These are phyloP conservation scores for Miamiensis avidus DNA, from an alignment of 169 alveolate species.

Conservation along the genomic window DNA sequence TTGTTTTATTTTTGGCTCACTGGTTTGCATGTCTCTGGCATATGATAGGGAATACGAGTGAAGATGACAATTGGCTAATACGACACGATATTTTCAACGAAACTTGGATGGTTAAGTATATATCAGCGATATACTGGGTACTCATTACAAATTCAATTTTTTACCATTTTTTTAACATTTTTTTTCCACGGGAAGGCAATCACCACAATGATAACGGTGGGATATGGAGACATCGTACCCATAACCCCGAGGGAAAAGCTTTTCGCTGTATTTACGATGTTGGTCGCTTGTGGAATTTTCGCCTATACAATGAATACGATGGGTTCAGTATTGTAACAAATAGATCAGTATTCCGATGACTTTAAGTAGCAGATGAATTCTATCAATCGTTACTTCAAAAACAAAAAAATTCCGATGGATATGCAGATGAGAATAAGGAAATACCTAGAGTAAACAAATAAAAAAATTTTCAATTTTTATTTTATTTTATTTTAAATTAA, in stretches of 20 bases:
- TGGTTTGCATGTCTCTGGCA: conserved; percentile 71
- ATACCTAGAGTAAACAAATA: too few species aligned
- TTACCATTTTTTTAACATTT: neutral
- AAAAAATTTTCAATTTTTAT: too few species aligned
- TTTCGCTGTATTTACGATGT: conserved; percentile 62
- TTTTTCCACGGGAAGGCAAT: conserved; percentile 23
- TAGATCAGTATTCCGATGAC: conserved; percentile 51
- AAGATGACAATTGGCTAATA: conserved; percentile 42
- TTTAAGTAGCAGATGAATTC: conserved; percentile 59
- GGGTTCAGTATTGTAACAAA: conserved; percentile 55
- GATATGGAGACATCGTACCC: conserved; percentile 75
- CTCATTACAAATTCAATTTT: neutral
- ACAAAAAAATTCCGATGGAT: conserved; percentile 65
- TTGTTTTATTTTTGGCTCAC: conserved; percentile 68
- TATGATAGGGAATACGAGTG: conserved; percentile 48
- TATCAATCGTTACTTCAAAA: conserved; percentile 61
- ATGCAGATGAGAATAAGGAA: conserved; percentile 67
- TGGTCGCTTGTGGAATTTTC: conserved; percentile 76
- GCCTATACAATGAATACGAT: conserved; percentile 74
- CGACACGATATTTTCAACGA: conserved; percentile 2
- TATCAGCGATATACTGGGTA: conserved; percentile 59
- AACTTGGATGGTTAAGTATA: conserved; percentile 35
- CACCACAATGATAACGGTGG: conserved; percentile 65
- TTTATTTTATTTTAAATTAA: too few species aligned
- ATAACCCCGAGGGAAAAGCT: conserved; percentile 59